phyloP scores from a whole-genome alignment of 306 rosid genomes.

The Cicer bijugum region DNA sequence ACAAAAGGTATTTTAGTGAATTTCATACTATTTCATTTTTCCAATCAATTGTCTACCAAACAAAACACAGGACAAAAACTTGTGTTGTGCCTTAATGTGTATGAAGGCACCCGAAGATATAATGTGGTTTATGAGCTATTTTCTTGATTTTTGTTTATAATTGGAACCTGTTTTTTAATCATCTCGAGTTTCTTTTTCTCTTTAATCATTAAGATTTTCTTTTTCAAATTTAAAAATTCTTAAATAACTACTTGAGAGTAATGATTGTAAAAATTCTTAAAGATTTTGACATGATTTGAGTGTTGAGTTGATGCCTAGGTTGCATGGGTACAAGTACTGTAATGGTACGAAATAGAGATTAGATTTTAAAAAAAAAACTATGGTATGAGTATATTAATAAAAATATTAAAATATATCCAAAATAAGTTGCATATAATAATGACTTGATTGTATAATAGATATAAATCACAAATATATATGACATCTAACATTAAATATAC shows the following conservation, averaged over 20 bases:
- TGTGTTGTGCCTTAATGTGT: not conserved
- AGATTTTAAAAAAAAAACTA: too few relatives aligned
- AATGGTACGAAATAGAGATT: too few relatives aligned
- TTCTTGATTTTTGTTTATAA: not conserved
- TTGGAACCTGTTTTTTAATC: not conserved
- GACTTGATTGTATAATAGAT: too few relatives aligned
- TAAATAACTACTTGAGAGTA: slow-evolving; percentile 28
- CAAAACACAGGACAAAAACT: not conserved
- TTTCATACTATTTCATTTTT: not conserved
- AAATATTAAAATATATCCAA: too few relatives aligned
- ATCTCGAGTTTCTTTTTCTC: not conserved
- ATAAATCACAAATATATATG: too few relatives aligned
- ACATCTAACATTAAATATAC: too few relatives aligned
- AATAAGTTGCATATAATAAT: too few relatives aligned
- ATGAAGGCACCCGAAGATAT: not conserved
- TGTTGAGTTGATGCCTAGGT: not conserved
- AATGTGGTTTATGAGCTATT: slow-evolving; percentile 18
- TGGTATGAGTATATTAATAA: too few relatives aligned
- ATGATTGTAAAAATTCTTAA: not conserved
- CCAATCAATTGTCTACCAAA: not conserved
- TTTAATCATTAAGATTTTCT: not conserved
- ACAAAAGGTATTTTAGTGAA: too few relatives aligned
- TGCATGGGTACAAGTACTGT: too few relatives aligned
- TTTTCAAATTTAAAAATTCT: not conserved
- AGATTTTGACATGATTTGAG: slow-evolving; percentile 16